These are phyloP conservation scores for Rhizoclosmatium globosum DNA, from an alignment of 192 early-diverging fungal genomes.

Conservation along the genomic window DNA sequence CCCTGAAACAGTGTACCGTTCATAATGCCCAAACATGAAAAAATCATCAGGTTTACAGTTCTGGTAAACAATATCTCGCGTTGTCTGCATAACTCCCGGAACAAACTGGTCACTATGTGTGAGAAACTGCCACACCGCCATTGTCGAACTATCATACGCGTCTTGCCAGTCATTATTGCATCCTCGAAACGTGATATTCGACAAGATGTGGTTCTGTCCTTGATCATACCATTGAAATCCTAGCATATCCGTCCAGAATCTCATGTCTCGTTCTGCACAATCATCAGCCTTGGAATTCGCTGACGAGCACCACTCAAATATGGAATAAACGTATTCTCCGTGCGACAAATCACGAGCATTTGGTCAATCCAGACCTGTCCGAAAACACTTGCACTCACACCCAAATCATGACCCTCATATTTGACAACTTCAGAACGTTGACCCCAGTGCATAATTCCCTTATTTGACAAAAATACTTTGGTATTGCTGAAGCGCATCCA, in stretches of 20 bases:
- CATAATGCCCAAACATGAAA: conserved; percentile 23
- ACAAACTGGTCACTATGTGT: conserved; percentile 45
- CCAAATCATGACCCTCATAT: conserved; percentile 30
- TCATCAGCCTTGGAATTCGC: neutral
- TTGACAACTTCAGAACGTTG: conserved; percentile 23
- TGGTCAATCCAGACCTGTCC: conserved; percentile 38
- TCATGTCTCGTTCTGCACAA: neutral
- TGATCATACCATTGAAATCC: conserved; percentile 31
- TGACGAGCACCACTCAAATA: conserved; percentile 23
- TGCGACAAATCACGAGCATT: conserved; percentile 37
- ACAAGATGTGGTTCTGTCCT: conserved; percentile 42
- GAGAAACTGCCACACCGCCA: conserved; percentile 16
- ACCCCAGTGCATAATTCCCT: conserved; percentile 46
- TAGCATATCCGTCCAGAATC: neutral
- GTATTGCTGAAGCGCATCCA: conserved; percentile 44
- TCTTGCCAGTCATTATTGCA: conserved; percentile 31
- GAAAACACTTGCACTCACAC: conserved; percentile 37
- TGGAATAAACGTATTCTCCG: conserved; percentile 16
- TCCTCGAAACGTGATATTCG: conserved; percentile 40
- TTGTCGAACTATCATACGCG: neutral
- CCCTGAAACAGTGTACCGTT: neutral
- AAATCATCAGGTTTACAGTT: conserved; percentile 21
- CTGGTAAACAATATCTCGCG: conserved; percentile 36
- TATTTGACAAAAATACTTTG: conserved; percentile 43
- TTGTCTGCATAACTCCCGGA: conserved; percentile 40